Evolutionary conservation across 352 stramenopile genomes (phyloP).

Genomic region (Pythium myriotylum): DNA sequence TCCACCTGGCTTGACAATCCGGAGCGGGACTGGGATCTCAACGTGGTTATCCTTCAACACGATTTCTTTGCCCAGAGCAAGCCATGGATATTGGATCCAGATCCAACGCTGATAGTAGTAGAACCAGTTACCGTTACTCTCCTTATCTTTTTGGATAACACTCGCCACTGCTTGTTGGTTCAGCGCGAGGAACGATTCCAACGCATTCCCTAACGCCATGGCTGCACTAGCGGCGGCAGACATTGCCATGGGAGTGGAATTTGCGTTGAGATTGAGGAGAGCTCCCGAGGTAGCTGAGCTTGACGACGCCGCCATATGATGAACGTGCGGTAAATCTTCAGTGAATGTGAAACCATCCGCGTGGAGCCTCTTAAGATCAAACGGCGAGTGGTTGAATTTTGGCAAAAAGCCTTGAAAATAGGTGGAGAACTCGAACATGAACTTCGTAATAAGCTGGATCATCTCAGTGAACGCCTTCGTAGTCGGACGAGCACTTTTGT

Average conservation of each 20-base stretch:
- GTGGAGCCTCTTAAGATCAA: slow-evolving; percentile 71
- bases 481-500: slow-evolving; percentile 61
- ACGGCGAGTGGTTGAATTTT: slow-evolving; percentile 72
- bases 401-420: slow-evolving; percentile 74
- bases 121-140: slow-evolving; percentile 61
- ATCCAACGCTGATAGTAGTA: slow-evolving; percentile 93
- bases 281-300: slow-evolving; percentile 13
- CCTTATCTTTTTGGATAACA: slow-evolving; percentile 44
- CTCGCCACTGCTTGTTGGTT: slow-evolving; percentile 23
- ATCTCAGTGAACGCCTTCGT: slow-evolving; percentile 79
- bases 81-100: slow-evolving; percentile 94
- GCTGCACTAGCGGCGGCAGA: slow-evolving; percentile 35
- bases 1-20: not conserved
- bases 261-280: slow-evolving; percentile 16
- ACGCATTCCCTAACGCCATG: slow-evolving; percentile 15
- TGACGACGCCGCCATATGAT: slow-evolving; percentile 29
- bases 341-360: slow-evolving; percentile 78
- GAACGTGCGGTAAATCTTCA: slow-evolving; percentile 54
- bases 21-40: slow-evolving; percentile 10
- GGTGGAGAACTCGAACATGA: slow-evolving; percentile 89
- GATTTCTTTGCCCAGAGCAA: slow-evolving; percentile 80
- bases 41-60: slow-evolving; percentile 50
- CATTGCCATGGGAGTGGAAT: slow-evolving; percentile 29
- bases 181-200: slow-evolving; percentile 33
- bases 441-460: slow-evolving; percentile 83